phyloP scores from a whole-genome alignment of 2,329 filamentous ascomycete species.

The Fusarium sp. region DNA sequence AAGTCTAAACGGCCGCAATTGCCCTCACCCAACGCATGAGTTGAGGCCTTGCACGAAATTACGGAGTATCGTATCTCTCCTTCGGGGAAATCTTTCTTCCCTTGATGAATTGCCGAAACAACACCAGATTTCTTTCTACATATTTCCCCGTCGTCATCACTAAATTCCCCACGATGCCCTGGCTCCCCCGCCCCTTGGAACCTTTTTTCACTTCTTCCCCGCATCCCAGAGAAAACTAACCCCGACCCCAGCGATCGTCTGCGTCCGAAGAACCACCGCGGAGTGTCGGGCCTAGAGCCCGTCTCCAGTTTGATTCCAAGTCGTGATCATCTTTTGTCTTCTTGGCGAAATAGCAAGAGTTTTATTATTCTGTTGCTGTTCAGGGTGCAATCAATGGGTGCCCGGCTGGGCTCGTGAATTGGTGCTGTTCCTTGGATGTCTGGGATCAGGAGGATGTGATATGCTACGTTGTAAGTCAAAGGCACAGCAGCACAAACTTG shows the following conservation, averaged over 20 bases:
- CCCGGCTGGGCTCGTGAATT: neutral
- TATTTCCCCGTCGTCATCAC: slow-evolving; percentile 1
- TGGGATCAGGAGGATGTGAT: neutral
- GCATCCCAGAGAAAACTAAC: slow-evolving; percentile 7
- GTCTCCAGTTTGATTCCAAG: slow-evolving; percentile 3
- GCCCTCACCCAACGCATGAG: neutral
- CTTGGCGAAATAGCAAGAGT: slow-evolving; percentile 16
- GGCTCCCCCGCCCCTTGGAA: neutral
- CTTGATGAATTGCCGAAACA: slow-evolving; percentile 9
- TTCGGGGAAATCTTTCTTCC: neutral
- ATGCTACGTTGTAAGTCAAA: neutral
- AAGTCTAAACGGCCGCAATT: neutral
- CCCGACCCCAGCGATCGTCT: slow-evolving; percentile 27
- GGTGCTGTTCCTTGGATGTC: neutral
- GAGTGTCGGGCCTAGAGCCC: slow-evolving; percentile 35
- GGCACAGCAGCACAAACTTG: neutral
- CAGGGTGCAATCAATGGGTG: too few species aligned
- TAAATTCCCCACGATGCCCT: slow-evolving; percentile 24
- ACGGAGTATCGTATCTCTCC: neutral
- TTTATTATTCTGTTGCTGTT: neutral
- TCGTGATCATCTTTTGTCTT: neutral
- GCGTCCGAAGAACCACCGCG: slow-evolving; percentile 30
- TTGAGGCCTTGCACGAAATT: neutral
- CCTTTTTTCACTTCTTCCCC: slow-evolving; percentile 20
- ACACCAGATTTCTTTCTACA: neutral